Base-by-base conservation (phyloP, 495 filamentous ascomycete genomes). In the Cercophora newfieldiana region DNA sequence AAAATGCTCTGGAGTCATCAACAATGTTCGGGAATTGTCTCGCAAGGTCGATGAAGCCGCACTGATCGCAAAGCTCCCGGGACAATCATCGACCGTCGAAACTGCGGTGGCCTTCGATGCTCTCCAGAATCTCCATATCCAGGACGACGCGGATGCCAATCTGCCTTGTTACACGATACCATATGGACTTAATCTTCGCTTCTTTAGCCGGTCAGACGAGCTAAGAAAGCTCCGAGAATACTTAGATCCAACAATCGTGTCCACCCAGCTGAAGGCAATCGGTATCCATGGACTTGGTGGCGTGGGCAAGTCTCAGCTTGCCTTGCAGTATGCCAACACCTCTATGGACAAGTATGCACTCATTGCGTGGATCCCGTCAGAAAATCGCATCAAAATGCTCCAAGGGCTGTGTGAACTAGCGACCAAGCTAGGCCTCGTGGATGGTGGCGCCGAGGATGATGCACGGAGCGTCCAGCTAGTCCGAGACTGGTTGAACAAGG, bases 261-360 rank as follows among this genome's bases (percentile, higher is more conserved):
- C 26, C 10, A n/a, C 56, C 30, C 47, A 50, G 49, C 59, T 67
- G 1, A 50, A 59, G 21, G 65, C 65, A 25, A 31, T 61, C 29
- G 65, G 59, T 7, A 62, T 70, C 31, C 59, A 66, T 47, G 60
- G 68, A 16, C 68, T 67, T 24, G 64, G 68, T 16, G 68, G 68
- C n/a, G 65, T 67, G 2, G 64, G 64, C 1, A 70, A 67, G 49
- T 54, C 64, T 1, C 64, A 67, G 47, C 44, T 70, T 26, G 68
- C 68, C 19, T 54, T 70, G 16, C 68, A 67, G n/a, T 65, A 67
- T 14, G 67, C 67, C 64, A 63, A 63, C 37, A 55, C 33, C 1
- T 66, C 63, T 5, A 50, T 69, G 59, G 48, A 66, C 12, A 24
- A 25, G 21, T 69, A 66, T 24, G 2, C 66, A 14, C 26, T 63